Evolutionary conservation across 2,329 filamentous ascomycete species (phyloP), one percentile per base, ranked within the genome.

Genomic region (Pseudogymnoascus sp.): DNA sequence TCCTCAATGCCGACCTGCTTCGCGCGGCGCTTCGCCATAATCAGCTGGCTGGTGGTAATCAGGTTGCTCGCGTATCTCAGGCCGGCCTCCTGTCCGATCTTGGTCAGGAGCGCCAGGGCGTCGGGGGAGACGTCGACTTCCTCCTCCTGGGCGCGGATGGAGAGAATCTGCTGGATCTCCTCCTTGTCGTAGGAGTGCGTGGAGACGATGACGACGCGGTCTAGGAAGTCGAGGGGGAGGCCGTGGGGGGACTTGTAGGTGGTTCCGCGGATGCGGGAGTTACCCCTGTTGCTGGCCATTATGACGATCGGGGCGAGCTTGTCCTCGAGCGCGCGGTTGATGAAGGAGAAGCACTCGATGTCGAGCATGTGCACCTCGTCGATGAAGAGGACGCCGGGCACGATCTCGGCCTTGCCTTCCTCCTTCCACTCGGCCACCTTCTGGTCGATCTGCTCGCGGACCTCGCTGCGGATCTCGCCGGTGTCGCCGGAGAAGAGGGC

Each of bases 281-380:
- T 86, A 67, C 95, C 95, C 65, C 95, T 85, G 80, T 99, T 99
- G 82, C 90, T 96, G 62, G 95, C 95, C 95, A 99, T 99, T 78
- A 99, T 99, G 75, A 99, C 93, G 68, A 99, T 93, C 40, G 95
- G 95, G 1, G 95, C 92, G 33, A 99, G 84, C 71, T 98, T 92
- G 65, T 93, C 91, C 78, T 99, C 95, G 50, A 99, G 82, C 0
- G 95, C 95, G 61, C 95, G 90, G 81, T 99, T 99, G 82, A 99
- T 89, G 81, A 96, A 99, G 50, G 92, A 96, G 81, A 96, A 99
- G 80, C 93, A 98, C 77, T 99, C 95, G 68, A 98, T 97, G 75
- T 99, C 95, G 64, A 99, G 89, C 93, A 99, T 98, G 81, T 99
- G 95, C 4, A 99, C 93, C 79, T 99, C 95, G 72, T 99, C 95